These are phyloP conservation scores for Aspergillus sojae DNA, from an alignment of 2,329 filamentous ascomycete species.

Conservation along the genomic window DNA sequence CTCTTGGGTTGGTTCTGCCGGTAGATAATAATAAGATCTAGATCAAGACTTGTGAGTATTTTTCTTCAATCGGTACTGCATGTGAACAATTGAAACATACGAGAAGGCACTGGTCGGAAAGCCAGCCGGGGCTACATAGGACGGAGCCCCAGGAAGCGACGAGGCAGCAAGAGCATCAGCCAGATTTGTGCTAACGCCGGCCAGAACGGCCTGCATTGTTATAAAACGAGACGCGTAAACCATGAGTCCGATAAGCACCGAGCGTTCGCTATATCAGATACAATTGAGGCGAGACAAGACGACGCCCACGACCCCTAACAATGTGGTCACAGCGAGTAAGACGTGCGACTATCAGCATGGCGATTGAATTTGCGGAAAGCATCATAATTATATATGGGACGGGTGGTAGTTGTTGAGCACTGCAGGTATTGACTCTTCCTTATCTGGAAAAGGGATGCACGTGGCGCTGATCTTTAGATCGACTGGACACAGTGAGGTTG, in stretches of 20 bases:
- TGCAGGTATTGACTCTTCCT: background rate
- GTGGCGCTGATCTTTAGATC: constrained; percentile 1
- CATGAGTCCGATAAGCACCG: background rate
- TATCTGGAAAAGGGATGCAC: background rate
- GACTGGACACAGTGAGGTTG: background rate
- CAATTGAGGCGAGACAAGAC: background rate
- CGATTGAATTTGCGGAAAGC: background rate
- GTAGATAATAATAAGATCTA: constrained; percentile 49
- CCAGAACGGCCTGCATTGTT: constrained; percentile 16
- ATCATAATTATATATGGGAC: background rate
- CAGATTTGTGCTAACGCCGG: constrained; percentile 6
- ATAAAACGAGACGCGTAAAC: background rate
- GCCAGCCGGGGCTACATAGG: constrained; percentile 41
- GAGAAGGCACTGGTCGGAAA: constrained; percentile 56
- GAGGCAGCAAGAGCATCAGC: constrained; percentile 9
- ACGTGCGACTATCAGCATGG: background rate
- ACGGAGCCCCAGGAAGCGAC: constrained; percentile 25
- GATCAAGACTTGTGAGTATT: background rate
- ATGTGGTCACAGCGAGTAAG: too few relatives aligned
- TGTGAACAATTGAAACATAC: constrained; percentile 26
- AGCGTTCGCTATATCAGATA: background rate
- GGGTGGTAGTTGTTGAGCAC: background rate
- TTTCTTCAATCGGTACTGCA: background rate
- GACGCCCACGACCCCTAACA: background rate
- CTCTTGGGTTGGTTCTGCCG: constrained; percentile 49